Base-by-base conservation (phyloP, 2,329 filamentous ascomycete species). In the Curvularia hawaiiensis region DNA sequence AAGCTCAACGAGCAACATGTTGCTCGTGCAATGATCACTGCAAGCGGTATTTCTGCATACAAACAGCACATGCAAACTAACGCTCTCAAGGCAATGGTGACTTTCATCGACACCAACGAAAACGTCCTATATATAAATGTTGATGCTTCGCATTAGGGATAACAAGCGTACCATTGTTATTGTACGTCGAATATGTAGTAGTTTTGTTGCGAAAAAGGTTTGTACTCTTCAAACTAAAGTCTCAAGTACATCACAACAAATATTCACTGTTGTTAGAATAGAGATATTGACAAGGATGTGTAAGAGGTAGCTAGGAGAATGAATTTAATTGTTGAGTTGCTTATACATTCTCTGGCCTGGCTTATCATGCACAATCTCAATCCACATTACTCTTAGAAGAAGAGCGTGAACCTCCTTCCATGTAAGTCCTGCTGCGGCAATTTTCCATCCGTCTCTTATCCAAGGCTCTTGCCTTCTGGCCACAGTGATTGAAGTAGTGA, bases 51-150 rank as follows among this genome's bases (percentile, higher is more conserved):
- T 1, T 77, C 76, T 20, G 76, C 73, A 1, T 77, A 79, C 54
- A 79, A 79, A 54, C 72, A 75, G 4, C 75, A 80, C 50, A 76
- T 79, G 50, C 79, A 80, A 55, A 73, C 67, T 14, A 75, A 72
- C 26, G 80, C 81, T 4, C 64, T 82, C 48, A 74, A 74, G 18
- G 76, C 78, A 22, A 83, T 83, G 77, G 79, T 77, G 16, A 47
- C 59, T 12, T 69, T 69, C 56, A 66, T 69, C 28, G 47, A 65
- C 33, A 57, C 51, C 39, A 69, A 69, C 56, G 64, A 63, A 40
- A 65, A 31, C n/a, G n/a, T n/a, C n/a, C n/a, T n/a, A n/a, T n/a
- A n/a, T n/a, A n/a, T n/a, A n/a, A n/a, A n/a, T n/a, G n/a, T n/a
- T n/a, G n/a, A n/a, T n/a, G n/a, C n/a, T n/a, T n/a, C n/a, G n/a